Conservation (phyloP, 345 rosid species). For the Ricinus communis region DNA sequence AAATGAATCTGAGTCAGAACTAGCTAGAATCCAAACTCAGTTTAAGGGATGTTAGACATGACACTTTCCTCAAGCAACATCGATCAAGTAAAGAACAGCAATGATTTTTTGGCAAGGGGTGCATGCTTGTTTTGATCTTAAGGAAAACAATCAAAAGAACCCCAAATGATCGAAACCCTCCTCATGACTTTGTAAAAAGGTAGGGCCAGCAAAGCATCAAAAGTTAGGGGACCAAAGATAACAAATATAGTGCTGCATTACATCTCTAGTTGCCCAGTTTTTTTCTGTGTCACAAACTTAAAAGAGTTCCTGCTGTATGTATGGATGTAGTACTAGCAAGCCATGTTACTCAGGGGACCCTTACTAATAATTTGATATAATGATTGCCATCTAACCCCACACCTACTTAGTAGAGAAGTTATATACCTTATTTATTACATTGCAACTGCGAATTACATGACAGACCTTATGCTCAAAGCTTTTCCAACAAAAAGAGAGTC, state of each 20-base stretch:
- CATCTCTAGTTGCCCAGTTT: slow-evolving; percentile 3
- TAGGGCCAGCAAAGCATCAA: slow-evolving; percentile 7
- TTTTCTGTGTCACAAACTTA: not conserved
- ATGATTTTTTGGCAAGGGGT: too few species aligned
- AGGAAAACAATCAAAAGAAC: not conserved
- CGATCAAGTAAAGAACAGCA: too few species aligned
- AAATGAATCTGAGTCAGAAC: too few species aligned
- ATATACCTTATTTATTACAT: not conserved
- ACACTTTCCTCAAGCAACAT: too few species aligned
- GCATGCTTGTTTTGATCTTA: not conserved
- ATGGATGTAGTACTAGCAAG: slow-evolving; percentile 3
- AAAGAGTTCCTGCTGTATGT: not conserved
- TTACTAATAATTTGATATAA: not conserved
- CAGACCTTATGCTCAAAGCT: slow-evolving; percentile 1
- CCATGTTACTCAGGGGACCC: slow-evolving; percentile 25
- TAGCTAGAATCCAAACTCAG: too few species aligned
- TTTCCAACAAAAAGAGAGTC: not conserved
- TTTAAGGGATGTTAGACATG: too few species aligned
- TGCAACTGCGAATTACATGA: slow-evolving; percentile 10
- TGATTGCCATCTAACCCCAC: not conserved
- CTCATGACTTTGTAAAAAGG: not conserved
- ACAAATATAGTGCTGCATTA: not conserved
- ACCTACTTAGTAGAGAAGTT: not conserved
- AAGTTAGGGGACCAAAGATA: slow-evolving; percentile 10
- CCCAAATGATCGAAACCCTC: slow-evolving; percentile 1